Conservation (phyloP, 768 basidiomycete genomes). For the Hygrocybe coccinea region DNA sequence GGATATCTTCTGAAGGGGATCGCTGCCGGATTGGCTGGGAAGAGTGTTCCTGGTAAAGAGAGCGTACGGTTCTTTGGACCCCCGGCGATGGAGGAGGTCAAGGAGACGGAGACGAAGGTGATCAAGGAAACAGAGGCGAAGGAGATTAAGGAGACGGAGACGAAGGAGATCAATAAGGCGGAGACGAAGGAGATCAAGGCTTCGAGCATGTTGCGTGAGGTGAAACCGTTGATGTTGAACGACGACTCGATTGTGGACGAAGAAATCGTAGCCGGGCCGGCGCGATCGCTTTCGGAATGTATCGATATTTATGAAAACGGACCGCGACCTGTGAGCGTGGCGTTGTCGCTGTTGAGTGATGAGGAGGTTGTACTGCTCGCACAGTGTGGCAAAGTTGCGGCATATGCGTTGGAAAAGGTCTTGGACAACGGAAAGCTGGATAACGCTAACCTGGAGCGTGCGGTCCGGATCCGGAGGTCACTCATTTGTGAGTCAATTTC, state of each 20-base stretch:
- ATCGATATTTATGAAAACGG: constrained; percentile 75
- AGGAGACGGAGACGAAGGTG: constrained; percentile 13
- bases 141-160: too few species aligned
- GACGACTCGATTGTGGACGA: too few species aligned
- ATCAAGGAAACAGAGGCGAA: background rate
- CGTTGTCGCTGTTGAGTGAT: constrained; percentile 67
- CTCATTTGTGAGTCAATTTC: constrained; percentile 70
- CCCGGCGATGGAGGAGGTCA: constrained; percentile 11
- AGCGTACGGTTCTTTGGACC: constrained; percentile 24
- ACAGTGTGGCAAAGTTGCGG: constrained; percentile 87
- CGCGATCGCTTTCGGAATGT: constrained; percentile 68
- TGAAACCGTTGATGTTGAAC: too few species aligned
- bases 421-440: constrained; percentile 57
- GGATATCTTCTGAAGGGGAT: constrained; percentile 90
- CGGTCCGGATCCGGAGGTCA: constrained; percentile 80
- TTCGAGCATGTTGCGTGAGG: too few species aligned
- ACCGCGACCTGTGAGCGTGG: constrained; percentile 53
- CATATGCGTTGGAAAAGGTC: constrained; percentile 95
- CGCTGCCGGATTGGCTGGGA: constrained; percentile 48
- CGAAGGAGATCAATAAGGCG: too few species aligned
- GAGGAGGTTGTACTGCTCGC: constrained; percentile 88
- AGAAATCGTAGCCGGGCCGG: background rate
- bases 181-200: too few species aligned
- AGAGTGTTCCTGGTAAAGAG: constrained; percentile 18
- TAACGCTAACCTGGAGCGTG: constrained; percentile 64